Evolutionary conservation across 2,329 filamentous ascomycete species (phyloP).

Genomic region (Aspergillus niger): DNA sequence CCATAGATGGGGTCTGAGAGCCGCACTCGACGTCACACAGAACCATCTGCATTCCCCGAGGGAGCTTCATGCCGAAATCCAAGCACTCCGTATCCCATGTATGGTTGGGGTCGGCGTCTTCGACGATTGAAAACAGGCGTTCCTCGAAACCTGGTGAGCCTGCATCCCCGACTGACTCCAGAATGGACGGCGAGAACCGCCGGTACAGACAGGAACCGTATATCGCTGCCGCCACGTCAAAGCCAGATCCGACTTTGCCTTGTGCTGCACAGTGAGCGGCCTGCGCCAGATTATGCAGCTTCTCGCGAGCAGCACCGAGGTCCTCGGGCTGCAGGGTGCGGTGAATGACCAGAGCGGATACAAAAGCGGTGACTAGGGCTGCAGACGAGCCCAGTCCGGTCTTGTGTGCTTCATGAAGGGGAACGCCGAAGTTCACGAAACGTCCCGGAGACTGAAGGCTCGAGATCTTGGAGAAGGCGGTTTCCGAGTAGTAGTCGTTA

Average conservation of each 20-base stretch:
- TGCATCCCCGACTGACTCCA: conserved; percentile 67
- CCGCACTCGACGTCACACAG: conserved; percentile 98
- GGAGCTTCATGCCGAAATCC: conserved; percentile 70
- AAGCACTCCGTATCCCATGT: conserved; percentile 79
- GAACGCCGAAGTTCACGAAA: conserved; percentile 77
- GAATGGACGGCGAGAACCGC: conserved; percentile 81
- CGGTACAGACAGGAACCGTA: conserved; percentile 89
- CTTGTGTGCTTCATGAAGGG: conserved; percentile 80
- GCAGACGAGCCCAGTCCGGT: conserved; percentile 94
- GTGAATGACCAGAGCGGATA: conserved; percentile 52
- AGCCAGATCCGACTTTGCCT: conserved; percentile 93
- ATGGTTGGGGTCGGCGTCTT: conserved; percentile 53
- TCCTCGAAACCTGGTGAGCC: conserved; percentile 67
- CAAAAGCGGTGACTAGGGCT: conserved; percentile 85
- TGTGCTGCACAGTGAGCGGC: conserved; percentile 93
- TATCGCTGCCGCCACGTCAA: conserved; percentile 90
- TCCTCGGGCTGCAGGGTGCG: conserved; percentile 47
- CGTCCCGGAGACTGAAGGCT: conserved; percentile 40
- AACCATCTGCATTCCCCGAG: conserved; percentile 71
- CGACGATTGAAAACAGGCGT: conserved; percentile 66
- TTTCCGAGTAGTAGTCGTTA: conserved; percentile 92
- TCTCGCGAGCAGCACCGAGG: conserved; percentile 55
- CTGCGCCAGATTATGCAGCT: conserved; percentile 90
- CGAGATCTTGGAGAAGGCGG: conserved; percentile 45
- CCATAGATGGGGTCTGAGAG: conserved; percentile 91